phyloP scores from a whole-genome alignment of 2,329 filamentous ascomycete species.

The Aspergillus pseudoterreus region DNA sequence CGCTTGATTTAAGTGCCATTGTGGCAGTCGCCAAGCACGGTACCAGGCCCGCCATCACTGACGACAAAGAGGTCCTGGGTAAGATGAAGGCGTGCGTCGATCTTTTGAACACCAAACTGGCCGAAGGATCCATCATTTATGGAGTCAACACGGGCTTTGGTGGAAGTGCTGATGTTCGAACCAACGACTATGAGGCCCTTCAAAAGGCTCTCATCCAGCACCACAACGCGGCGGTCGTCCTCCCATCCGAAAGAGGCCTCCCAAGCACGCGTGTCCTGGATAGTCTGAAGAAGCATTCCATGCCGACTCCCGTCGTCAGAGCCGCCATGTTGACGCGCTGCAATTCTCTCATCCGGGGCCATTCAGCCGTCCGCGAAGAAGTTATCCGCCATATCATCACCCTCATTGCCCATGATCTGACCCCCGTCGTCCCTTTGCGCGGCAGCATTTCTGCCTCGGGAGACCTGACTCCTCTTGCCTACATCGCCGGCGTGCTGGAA shows the following conservation, averaged over 20 bases:
- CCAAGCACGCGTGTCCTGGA: constrained; percentile 4
- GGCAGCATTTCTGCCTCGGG: constrained; percentile 38
- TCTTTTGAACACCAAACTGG: constrained; percentile 8
- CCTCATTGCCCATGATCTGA: constrained; percentile 16
- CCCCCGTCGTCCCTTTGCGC: constrained; percentile 33
- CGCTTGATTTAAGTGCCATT: constrained; percentile 6
- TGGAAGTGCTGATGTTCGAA: constrained; percentile 61
- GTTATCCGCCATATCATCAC: constrained; percentile 17
- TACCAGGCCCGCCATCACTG: neutral
- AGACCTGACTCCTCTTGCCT: constrained; percentile 35
- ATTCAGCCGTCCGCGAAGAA: constrained; percentile 46
- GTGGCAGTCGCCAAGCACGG: constrained; percentile 8
- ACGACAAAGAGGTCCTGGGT: neutral
- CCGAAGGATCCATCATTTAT: constrained; percentile 14
- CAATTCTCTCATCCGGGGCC: constrained; percentile 54
- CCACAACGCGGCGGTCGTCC: constrained; percentile 47
- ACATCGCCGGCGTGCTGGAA: constrained; percentile 32
- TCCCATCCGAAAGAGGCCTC: constrained; percentile 17
- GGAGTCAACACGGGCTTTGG: constrained; percentile 67
- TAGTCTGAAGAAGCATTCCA: constrained; percentile 27
- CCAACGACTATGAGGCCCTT: constrained; percentile 44
- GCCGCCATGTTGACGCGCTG: constrained; percentile 53
- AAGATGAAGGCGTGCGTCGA: constrained; percentile 14
- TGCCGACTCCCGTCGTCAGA: constrained; percentile 51
- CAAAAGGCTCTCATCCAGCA: constrained; percentile 43